Conservation (phyloP, 495 filamentous ascomycete genomes). For the Penicillium lagena region DNA sequence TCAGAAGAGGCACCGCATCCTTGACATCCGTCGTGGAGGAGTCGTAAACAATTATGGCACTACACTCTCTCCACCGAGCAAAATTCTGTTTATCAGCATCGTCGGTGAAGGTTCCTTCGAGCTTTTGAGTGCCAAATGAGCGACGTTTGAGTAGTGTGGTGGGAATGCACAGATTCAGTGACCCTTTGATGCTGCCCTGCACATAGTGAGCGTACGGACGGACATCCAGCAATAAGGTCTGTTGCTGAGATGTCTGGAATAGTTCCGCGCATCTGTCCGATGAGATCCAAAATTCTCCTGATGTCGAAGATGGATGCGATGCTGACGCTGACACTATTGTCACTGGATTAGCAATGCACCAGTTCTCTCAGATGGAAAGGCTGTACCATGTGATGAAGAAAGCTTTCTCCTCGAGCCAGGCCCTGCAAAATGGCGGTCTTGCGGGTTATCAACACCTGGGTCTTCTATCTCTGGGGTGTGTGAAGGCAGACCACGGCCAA, state of each 20-base stretch:
- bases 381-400: not conserved
- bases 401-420: not conserved
- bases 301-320: conserved; percentile 2
- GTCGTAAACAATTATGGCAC: conserved; percentile 84
- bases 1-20: conserved; percentile 69
- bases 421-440: no score
- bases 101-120: conserved; percentile 80
- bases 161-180: conserved; percentile 90
- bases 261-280: conserved; percentile 60
- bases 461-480: no score
- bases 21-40: conserved; percentile 64
- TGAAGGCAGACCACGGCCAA: not conserved
- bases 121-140: conserved; percentile 85
- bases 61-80: conserved; percentile 63
- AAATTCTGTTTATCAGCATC: conserved; percentile 69
- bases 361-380: not conserved
- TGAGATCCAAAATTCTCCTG: conserved; percentile 43
- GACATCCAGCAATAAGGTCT: conserved; percentile 77
- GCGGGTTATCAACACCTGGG: no score
- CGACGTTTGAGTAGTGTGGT: conserved; percentile 88
- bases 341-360: not conserved
- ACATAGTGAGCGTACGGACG: conserved; percentile 79
- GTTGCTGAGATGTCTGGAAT: conserved; percentile 47
- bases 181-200: conserved; percentile 64
- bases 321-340: not conserved